These are phyloP conservation scores for Colletotrichum trifolii DNA, from an alignment of 2,329 filamentous ascomycete genomes.

Conservation along the genomic window DNA sequence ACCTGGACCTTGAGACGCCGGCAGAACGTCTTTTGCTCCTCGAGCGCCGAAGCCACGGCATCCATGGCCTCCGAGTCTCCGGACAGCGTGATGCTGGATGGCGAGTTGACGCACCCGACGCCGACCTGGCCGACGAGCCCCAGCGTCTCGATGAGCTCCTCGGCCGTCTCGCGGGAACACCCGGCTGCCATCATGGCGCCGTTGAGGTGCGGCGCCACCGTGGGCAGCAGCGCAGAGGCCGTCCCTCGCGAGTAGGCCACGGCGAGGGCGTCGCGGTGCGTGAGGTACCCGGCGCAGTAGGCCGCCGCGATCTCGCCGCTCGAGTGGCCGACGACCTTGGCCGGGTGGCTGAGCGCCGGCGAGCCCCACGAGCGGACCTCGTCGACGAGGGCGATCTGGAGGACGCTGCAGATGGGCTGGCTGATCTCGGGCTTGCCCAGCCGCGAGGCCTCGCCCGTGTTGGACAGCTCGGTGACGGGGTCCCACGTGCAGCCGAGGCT, in stretches of 20 bases:
- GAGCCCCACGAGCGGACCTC: constrained; percentile 56
- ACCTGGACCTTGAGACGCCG: constrained; percentile 37
- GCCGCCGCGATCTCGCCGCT: constrained; percentile 54
- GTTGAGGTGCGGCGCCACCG: neutral
- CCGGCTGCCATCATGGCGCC: constrained; percentile 30
- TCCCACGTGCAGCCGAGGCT: neutral
- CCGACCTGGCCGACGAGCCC: neutral
- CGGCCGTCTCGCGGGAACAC: neutral
- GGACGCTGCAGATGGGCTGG: constrained; percentile 55
- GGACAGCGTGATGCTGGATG: constrained; percentile 40
- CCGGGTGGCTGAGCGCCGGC: constrained; percentile 43
- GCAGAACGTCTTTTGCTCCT: constrained; percentile 54
- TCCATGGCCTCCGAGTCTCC: constrained; percentile 36
- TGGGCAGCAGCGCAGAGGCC: neutral
- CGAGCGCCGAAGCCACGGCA: constrained; percentile 46
- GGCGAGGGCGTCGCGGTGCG: neutral
- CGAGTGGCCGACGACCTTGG: constrained; percentile 49
- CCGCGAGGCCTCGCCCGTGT: constrained; percentile 35
- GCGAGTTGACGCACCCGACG: constrained; percentile 42
- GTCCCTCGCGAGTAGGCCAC: constrained; percentile 19
- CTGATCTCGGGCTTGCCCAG: constrained; percentile 53
- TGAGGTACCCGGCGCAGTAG: constrained; percentile 39
- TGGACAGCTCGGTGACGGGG: constrained; percentile 5
- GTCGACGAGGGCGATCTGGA: constrained; percentile 58
- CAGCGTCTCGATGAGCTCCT: neutral